Evolutionary conservation across 2,329 filamentous ascomycete genomes (phyloP).

Genomic region (Penicillium occitanis): DNA sequence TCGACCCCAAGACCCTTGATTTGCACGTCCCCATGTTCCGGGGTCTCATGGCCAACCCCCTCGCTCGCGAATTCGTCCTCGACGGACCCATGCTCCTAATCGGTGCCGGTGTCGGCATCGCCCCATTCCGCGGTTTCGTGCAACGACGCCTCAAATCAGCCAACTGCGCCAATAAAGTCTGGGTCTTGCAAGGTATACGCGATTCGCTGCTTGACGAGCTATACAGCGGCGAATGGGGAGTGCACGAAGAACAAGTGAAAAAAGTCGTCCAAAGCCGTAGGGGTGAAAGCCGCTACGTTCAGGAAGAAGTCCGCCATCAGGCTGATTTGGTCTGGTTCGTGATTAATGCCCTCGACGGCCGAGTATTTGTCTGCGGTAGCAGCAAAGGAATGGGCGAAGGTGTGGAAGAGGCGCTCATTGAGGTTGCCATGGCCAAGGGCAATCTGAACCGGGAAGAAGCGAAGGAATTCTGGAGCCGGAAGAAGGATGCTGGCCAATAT

Average conservation of each 20-base stretch:
- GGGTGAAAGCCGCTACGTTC: conserved; percentile 85
- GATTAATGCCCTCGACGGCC: conserved; percentile 91
- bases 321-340: conserved; percentile 98
- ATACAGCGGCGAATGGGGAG: conserved; percentile 94
- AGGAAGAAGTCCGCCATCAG: conserved; percentile 88
- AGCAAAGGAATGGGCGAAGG: conserved; percentile 97
- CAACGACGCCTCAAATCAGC: conserved; percentile 89
- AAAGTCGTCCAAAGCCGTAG: conserved; percentile 73
- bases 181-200: conserved; percentile 92
- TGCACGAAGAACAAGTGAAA: conserved; percentile 84
- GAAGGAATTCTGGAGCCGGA: conserved; percentile 81
- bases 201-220: conserved; percentile 94
- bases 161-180: conserved; percentile 96
- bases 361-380: conserved; percentile 94
- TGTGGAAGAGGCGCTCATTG: conserved; percentile 80
- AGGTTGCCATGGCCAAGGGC: conserved; percentile 91
- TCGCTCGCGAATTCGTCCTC: conserved; percentile 85
- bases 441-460: conserved; percentile 81
- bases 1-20: conserved; percentile 54
- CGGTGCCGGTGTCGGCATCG: conserved; percentile 93
- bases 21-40: conserved; percentile 95
- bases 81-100: conserved; percentile 98
- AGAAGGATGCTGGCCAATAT: conserved; percentile 91
- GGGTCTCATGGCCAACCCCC: conserved; percentile 93
- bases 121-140: conserved; percentile 96